A percentile compares a stretch with the other conserved stretches of the same genome.
These are phyloP conservation scores for Mortierella alpina DNA, from an alignment of 192 early-diverging fungal genomes.

Conservation along the genomic window DNA sequence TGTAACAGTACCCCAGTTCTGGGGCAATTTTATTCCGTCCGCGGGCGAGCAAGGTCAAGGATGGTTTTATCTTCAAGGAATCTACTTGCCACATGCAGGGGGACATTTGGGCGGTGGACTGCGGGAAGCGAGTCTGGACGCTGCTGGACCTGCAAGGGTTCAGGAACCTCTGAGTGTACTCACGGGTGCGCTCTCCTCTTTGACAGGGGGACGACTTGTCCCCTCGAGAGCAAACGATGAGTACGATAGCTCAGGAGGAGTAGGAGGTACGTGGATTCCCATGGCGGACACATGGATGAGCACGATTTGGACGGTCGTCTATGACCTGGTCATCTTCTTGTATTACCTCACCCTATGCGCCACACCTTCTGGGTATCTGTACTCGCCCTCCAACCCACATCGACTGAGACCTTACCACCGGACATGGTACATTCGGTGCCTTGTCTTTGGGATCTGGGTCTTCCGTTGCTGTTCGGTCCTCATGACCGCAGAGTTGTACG, in stretches of 20 bases:
- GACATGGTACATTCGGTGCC: constrained; percentile 49
- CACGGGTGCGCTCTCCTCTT: constrained; percentile 22
- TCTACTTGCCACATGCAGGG: constrained; percentile 40
- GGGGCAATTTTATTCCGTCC: constrained; percentile 43
- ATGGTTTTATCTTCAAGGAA: constrained; percentile 50
- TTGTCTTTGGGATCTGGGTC: constrained; percentile 54
- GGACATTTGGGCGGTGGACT: constrained; percentile 33
- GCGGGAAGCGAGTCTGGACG: constrained; percentile 27
- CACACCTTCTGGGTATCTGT: constrained; percentile 45
- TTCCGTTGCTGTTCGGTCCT: constrained; percentile 47
- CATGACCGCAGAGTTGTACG: constrained; percentile 51
- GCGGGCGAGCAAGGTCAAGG: constrained; percentile 48
- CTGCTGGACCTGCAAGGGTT: constrained; percentile 29
- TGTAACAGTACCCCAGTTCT: constrained; percentile 41
- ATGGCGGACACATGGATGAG: constrained; percentile 65
- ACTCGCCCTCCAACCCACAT: constrained; percentile 46
- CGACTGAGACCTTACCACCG: constrained; percentile 47
- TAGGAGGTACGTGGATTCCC: constrained; percentile 58
- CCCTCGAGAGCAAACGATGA: neutral
- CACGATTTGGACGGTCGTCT: constrained; percentile 43
- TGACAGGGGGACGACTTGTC: constrained; percentile 32
- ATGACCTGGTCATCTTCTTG: constrained; percentile 49
- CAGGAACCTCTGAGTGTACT: constrained; percentile 23
- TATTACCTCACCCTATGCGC: constrained; percentile 50
- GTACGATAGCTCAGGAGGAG: neutral